phyloP scores from a whole-genome alignment of 345 rosid species.

The Citrus cavaleriei region DNA sequence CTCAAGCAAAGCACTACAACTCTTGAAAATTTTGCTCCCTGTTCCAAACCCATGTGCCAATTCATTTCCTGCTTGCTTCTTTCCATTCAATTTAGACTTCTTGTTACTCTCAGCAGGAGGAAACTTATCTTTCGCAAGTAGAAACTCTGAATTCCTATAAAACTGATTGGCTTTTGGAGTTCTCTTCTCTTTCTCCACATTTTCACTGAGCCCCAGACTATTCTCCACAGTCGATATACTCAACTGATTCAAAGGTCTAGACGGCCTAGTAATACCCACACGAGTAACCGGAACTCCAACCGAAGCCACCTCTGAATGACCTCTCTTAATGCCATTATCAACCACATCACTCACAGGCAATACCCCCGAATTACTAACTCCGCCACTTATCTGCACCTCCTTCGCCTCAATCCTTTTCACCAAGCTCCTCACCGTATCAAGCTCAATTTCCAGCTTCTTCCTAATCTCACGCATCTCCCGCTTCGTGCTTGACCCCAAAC shows the following conservation, averaged over 20 bases:
- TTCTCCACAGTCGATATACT: constrained; percentile 72
- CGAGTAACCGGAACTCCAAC: constrained; percentile 44
- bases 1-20: constrained; percentile 75
- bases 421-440: constrained; percentile 63
- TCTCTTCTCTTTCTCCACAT: constrained; percentile 89
- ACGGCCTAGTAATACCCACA: constrained; percentile 55
- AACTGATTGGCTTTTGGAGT: constrained; percentile 98
- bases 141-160: constrained; percentile 86
- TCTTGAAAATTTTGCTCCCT: constrained; percentile 61
- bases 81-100: constrained; percentile 73
- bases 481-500: constrained; percentile 52
- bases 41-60: constrained; percentile 51
- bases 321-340: constrained; percentile 55
- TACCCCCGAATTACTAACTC: constrained; percentile 33
- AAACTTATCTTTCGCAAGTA: constrained; percentile 95
- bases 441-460: constrained; percentile 78
- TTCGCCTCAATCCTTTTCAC: constrained; percentile 80
- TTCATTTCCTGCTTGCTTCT: constrained; percentile 68
- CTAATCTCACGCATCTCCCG: constrained; percentile 59
- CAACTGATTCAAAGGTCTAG: constrained; percentile 72
- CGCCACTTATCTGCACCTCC: constrained; percentile 54
- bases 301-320: constrained; percentile 59
- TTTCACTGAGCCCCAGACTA: constrained; percentile 59
- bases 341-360: constrained; percentile 27
- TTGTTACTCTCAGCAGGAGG: constrained; percentile 96